These are phyloP conservation scores for Phytopythium aichiense DNA, from an alignment of 352 stramenopile genomes.

Conservation along the genomic window DNA sequence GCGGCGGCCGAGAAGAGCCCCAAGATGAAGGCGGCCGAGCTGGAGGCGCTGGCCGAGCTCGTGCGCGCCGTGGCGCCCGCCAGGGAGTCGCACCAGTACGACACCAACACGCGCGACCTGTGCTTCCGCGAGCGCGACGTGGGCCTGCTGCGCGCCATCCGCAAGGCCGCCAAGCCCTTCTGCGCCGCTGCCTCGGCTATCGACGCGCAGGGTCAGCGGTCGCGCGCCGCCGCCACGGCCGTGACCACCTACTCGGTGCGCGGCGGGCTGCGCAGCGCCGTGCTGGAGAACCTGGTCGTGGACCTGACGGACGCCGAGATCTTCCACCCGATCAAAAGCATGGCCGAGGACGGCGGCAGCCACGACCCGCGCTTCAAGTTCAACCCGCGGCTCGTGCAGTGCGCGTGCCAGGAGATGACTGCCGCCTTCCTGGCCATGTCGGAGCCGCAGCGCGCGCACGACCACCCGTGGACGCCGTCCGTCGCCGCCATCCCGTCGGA, in stretches of 20 bases:
- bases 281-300: conserved; percentile 37
- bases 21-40: conserved; percentile 13
- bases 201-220: conserved; percentile 6
- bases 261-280: conserved; percentile 24
- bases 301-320: conserved; percentile 35
- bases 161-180: conserved; percentile 17
- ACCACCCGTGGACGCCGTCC: conserved; percentile 18
- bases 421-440: conserved; percentile 8
- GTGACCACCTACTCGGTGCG: conserved; percentile 24
- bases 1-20: conserved; percentile 5
- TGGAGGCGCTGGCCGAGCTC: conserved; percentile 14
- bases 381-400: conserved; percentile 10
- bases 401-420: conserved; percentile 21
- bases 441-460: conserved; percentile 16
- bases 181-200: conserved; percentile 18
- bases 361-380: conserved; percentile 33
- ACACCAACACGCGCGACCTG: conserved; percentile 15
- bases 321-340: conserved; percentile 19
- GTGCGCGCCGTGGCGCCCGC: conserved; percentile 13
- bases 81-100: conserved; percentile 17
- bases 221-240: conserved; percentile 18
- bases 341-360: conserved; percentile 21
- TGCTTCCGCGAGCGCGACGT: conserved; percentile 33
- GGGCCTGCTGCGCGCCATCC: conserved; percentile 22
- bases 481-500: conserved; percentile 1